Base-by-base conservation (phyloP, 768 basidiomycete genomes). In the Krasilnikovozyma curviuscula region DNA sequence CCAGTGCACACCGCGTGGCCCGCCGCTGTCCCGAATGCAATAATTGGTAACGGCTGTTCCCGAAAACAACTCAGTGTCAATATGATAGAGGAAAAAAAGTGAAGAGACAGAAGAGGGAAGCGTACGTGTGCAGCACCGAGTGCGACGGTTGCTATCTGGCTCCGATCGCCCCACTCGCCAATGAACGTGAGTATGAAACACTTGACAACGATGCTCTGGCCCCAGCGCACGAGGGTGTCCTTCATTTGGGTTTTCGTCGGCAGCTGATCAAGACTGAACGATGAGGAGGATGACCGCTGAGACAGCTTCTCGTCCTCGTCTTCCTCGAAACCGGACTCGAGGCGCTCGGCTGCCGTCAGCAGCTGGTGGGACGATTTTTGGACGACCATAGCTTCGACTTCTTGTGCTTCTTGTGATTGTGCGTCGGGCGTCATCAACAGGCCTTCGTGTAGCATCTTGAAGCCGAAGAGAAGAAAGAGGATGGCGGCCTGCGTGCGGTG, bases 131-230 rank as follows among this genome's bases (percentile, higher is more conserved):
- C 83, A 21, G 89, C 89, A 2, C 83, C 91, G 44, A 97, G 69
- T 5, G 85, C 89, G 54, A 97, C 91, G 2, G 93, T 97, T 2
- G 93, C 81, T 57, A 97, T 85, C 67, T 98, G 91, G 59, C 85
- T 91, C 45, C 91, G 68, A 66, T 97, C 93, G 0, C 93, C 91
- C 93, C 93, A 97, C 66, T 98, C 93, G 9, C 89, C 93, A n/a
- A 98, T 70, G 66, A 95, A 95, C 0, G 91, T 97, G 51, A 98
- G 70, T 28, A 91, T 68, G 59, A 98, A 95, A 0, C 85, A 77
- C 64, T 98, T 88, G 2, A 88, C 86, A 59, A 95, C 91, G 1
- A 93, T 84, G 0, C n/a, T n/a, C n/a, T n/a, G n/a, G n/a, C n/a
- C n/a, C n/a, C n/a, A n/a, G n/a, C n/a, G n/a, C n/a, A n/a, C n/a